Conservation (phyloP, 1,284 basidiomycete genomes). For the Cryptococcus sp. region DNA sequence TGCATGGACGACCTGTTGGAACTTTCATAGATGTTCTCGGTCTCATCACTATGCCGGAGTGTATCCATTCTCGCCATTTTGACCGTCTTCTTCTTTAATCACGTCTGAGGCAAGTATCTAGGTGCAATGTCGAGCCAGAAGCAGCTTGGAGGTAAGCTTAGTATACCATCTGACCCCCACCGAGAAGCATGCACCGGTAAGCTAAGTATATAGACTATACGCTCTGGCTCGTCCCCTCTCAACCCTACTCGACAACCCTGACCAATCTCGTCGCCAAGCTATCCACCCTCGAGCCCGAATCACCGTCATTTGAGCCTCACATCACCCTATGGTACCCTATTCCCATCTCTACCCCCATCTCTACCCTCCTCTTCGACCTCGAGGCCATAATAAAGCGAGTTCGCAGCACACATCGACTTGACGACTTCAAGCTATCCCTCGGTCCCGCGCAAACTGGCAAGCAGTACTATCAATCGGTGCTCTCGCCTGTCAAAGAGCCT, state of each 20-base stretch:
- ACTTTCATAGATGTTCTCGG: no score
- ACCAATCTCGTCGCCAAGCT: constrained; percentile 14
- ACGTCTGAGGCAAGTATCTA: no score
- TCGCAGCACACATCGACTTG: neutral
- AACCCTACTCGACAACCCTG: neutral
- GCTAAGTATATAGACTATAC: neutral
- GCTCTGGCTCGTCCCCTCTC: constrained; percentile 1
- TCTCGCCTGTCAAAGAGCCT: constrained; percentile 23
- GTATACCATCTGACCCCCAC: no score
- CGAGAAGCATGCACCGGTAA: no score
- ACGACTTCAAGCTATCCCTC: constrained; percentile 6
- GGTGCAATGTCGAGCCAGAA: neutral
- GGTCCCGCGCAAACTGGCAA: constrained; percentile 21
- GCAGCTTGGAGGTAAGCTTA: neutral
- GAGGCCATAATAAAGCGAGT: neutral
- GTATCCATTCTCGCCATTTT: no score
- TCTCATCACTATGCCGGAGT: no score
- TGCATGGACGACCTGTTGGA: no score
- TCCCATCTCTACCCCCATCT: constrained; percentile 5
- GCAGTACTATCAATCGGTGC: constrained; percentile 36
- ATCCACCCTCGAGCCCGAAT: constrained; percentile 9
- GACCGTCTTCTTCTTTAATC: no score
- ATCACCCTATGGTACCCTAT: constrained; percentile 30
- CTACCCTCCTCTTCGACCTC: constrained; percentile 4
- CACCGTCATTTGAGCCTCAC: constrained; percentile 29